Evolutionary conservation across 805 yeast species (phyloP), one percentile per base, ranked within the genome.

Genomic region (Zygoascus tannicola): DNA sequence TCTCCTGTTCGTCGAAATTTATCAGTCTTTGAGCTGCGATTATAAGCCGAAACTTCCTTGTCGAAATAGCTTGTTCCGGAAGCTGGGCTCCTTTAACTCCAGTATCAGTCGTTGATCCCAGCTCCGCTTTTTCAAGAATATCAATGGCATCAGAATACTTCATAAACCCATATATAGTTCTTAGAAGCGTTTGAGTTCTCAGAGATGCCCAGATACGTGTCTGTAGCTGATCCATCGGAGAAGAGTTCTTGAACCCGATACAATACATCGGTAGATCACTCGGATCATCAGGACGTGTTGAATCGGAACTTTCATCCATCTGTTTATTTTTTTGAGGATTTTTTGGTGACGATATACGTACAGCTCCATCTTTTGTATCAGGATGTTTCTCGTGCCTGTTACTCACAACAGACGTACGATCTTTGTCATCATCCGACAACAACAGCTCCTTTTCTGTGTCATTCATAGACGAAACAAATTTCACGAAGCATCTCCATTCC

Each of bases 201-300:
- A 83, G 63, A 0, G 95, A 84, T 0, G 94, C 84, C 96, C 96
- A 86, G 2, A 85, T 71, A 56, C 95, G 69, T 0, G 95, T 85
- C 58, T 94, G 66, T 49, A 81, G 57, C 2, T 76, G 71, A 51
- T 73, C 76, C 44, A 78, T 79, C 0, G 83, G 79, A 2, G 76
- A 70, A 1, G 86, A 73, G 20, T 75, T 68, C 50, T 78, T 80
- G 62, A 81, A 85, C 0, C 94, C 94, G 50, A 83, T 66, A 51
- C 80, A 78, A 48, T 81, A 76, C 46, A 71, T 77, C 1, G 94
- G 90, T 26, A 84, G 57, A 26, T 35, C 12, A 21, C 28, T 22
- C 12, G 38, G 8, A 18, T 38, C 28, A 7, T 26, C 37, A 12
- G 12, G 7, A 26, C 30, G 7, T 8, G 30, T 12, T 7, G 10